A percentile compares a stretch with the other conserved stretches of the same genome.
phyloP scores from a whole-genome alignment of 1,139 yeast species.

The Suhomyces chickasaworum region DNA sequence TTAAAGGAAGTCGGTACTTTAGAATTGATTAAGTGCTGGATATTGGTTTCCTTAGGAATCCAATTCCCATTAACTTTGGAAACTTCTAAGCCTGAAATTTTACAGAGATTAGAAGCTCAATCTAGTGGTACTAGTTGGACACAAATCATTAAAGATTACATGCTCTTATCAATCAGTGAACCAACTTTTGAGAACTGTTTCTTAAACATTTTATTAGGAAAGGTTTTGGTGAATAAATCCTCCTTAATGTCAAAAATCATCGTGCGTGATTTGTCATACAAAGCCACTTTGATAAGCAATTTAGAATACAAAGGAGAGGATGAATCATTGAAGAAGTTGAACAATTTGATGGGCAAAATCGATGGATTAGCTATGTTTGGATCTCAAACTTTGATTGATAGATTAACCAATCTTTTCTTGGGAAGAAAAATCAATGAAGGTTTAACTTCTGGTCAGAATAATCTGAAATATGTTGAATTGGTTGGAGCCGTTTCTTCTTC shows the following conservation, averaged over 20 bases:
- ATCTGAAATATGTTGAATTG: conserved; percentile 36
- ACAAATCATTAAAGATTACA: conserved; percentile 30
- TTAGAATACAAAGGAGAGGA: conserved; percentile 35
- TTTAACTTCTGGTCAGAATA: conserved; percentile 32
- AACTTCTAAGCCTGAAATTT: conserved; percentile 23
- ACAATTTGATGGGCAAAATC: conserved; percentile 31
- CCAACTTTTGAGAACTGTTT: conserved; percentile 41
- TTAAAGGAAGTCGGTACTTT: not conserved
- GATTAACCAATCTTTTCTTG: conserved; percentile 33
- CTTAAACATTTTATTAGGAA: conserved; percentile 35
- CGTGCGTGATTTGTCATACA: conserved; percentile 29
- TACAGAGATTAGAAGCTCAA: conserved; percentile 28
- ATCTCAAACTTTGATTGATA: conserved; percentile 28
- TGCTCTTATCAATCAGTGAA: conserved; percentile 35
- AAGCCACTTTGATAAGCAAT: conserved; percentile 32
- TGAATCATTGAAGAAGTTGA: conserved; percentile 26
- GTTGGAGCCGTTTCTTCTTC: conserved; percentile 17
- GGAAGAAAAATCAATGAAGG: conserved; percentile 27
- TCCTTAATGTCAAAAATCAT: conserved; percentile 27
- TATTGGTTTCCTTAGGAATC: conserved; percentile 34
- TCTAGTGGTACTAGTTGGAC: conserved; percentile 16
- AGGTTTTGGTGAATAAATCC: conserved; percentile 26
- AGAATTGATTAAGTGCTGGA: conserved; percentile 22
- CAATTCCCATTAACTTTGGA: conserved; percentile 30
- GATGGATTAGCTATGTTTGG: conserved; percentile 40